phyloP scores from a whole-genome alignment of 2,329 filamentous ascomycete genomes.

The Mycosphaerella arachidis region DNA sequence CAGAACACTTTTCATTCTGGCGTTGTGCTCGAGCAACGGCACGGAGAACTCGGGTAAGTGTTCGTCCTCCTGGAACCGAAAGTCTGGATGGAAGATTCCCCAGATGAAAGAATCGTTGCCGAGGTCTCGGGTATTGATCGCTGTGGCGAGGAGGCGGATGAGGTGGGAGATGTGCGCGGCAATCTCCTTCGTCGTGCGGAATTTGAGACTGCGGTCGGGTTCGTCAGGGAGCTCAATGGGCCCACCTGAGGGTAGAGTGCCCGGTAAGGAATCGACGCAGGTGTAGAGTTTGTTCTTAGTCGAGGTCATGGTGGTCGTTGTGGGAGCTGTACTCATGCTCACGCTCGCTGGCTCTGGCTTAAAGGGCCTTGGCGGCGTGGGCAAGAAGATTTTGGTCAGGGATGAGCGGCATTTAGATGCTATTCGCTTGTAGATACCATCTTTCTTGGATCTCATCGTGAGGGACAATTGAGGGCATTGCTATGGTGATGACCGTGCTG shows the following conservation, averaged over 20 bases:
- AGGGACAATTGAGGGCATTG: not conserved
- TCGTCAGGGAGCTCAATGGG: not conserved
- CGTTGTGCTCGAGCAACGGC: not conserved
- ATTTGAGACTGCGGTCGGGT: not conserved
- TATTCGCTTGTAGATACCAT: not conserved
- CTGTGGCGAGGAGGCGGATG: not conserved
- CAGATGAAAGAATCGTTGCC: not conserved
- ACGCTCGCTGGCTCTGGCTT: too few relatives aligned
- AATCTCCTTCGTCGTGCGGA: not conserved
- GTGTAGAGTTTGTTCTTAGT: not conserved
- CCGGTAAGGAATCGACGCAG: not conserved
- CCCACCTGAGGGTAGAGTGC: not conserved
- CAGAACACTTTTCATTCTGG: not conserved
- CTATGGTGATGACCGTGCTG: not conserved
- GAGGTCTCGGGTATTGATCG: not conserved
- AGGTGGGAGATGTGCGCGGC: not conserved
- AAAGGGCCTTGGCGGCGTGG: too few relatives aligned
- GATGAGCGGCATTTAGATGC: not conserved
- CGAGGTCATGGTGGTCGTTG: not conserved
- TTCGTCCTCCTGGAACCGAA: not conserved
- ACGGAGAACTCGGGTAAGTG: not conserved
- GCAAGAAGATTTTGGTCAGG: not conserved
- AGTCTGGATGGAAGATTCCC: not conserved
- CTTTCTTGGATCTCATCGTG: not conserved
- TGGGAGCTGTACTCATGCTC: not conserved